Evolutionary conservation across 768 basidiomycete species (phyloP).

Genomic region (Terana coerulea): DNA sequence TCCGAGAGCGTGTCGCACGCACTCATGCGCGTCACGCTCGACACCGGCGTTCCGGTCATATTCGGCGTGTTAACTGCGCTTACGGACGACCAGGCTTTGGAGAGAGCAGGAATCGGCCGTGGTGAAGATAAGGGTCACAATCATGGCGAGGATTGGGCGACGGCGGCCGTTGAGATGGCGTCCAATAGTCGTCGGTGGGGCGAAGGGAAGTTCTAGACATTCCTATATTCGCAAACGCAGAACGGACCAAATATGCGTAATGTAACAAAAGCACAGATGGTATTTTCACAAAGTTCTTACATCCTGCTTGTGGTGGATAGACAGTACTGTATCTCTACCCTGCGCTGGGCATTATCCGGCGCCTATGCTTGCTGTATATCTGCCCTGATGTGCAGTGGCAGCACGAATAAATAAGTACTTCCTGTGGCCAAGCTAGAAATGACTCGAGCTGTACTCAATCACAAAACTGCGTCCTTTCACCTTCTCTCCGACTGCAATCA

Average conservation of each 20-base stretch:
- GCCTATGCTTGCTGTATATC: no score
- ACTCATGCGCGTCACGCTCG: slow-evolving; percentile 92
- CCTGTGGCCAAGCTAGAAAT: no score
- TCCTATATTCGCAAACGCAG: no score
- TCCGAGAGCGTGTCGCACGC: slow-evolving; percentile 90
- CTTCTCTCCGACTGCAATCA: not conserved
- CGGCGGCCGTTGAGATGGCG: slow-evolving; percentile 94
- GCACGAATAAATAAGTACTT: no score
- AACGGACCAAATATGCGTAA: no score
- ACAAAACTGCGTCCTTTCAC: not conserved
- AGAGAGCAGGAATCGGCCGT: slow-evolving; percentile 84
- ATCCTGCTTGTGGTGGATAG: no score
- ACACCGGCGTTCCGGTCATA: slow-evolving; percentile 90
- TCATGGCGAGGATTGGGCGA: slow-evolving; percentile 98
- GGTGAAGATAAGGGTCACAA: slow-evolving; percentile 81
- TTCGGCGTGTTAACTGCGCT: slow-evolving; percentile 95
- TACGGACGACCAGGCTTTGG: slow-evolving; percentile 90
- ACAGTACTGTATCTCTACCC: no score
- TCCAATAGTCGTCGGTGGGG: slow-evolving; percentile 61
- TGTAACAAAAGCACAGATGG: no score
- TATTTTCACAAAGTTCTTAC: no score
- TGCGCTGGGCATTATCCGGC: no score
- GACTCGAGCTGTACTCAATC: not conserved
- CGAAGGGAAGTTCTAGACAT: slow-evolving; percentile 56
- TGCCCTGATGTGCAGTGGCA: no score